Evolutionary conservation across 176 grass and related monocot genomes (phyloP), one percentile per base, ranked within the genome.

Genomic region (Hordeum marinum): DNA sequence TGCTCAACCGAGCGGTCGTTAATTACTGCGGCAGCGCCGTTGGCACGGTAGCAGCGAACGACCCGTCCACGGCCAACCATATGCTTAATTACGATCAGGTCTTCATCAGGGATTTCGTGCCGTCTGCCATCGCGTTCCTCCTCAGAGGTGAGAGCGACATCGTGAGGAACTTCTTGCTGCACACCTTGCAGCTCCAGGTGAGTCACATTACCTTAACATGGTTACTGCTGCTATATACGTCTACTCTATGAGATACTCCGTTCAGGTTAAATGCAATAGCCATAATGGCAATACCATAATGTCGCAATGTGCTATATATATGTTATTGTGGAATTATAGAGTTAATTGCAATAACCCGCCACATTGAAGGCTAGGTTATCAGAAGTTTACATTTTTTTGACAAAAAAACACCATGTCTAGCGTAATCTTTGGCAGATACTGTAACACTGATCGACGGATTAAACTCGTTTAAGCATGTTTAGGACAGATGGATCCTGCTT

Each of bases 11-110:
- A 77, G 87, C 93, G 7, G 86, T 92, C 35, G 90, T 99, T 11
- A 96, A 85, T 43, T 96, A 96, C 82, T 92, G 94, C 60, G 86
- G 90, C 40, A 94, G 81, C 11, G 81, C 91, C 3, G 89, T 99
- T 15, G 96, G 96, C 1, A 99, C 96, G 12, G 86, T 99, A 71
- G 94, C 96, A 1, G 91, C 96, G 21, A 96, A 99, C 80, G 94
- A 96, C 63, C 88, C 86, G 17, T 90, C 84, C 63, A 83, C 70
- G 46, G 84, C 70, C 21, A 96, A 87, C 77, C 96, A 96, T 46
- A 94, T 93, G 89, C 86, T 94, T 37, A 96, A 96, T 83, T 96
- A 99, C 29, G 96, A 99, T 46, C 96, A 99, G 86, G 91, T 99
- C 31, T 94, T 99, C 71, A 96, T 99, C 60, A 94, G 96, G 91